A percentile compares a stretch with the other conserved stretches of the same genome.
Conservation (phyloP, 2,329 filamentous ascomycete species). For the Diplodia sapinea region DNA sequence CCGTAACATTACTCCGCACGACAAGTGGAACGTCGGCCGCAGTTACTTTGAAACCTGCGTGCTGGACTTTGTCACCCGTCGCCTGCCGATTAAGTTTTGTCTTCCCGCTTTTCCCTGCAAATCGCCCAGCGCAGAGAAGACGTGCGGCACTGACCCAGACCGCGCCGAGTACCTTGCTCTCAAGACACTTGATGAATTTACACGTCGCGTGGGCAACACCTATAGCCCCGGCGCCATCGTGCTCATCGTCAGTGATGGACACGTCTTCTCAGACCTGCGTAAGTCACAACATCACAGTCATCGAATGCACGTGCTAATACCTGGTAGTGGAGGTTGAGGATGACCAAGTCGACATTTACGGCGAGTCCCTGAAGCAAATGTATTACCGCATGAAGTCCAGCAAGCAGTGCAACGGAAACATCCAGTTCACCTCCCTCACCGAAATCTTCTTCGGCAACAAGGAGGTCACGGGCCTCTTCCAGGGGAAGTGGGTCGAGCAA, state of each 20-base stretch:
- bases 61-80: slow-evolving; percentile 35
- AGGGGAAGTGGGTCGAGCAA: slow-evolving; percentile 35
- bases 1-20: slow-evolving; percentile 40
- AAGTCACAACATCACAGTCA: slow-evolving; percentile 31
- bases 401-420: slow-evolving; percentile 37
- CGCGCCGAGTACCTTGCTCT: slow-evolving; percentile 53
- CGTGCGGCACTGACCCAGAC: slow-evolving; percentile 56
- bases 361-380: slow-evolving; percentile 47
- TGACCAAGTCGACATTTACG: slow-evolving; percentile 53
- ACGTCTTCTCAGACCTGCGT: slow-evolving; percentile 52
- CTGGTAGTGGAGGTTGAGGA: slow-evolving; percentile 45
- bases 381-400: slow-evolving; percentile 41
- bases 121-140: slow-evolving; percentile 63
- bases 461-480: slow-evolving; percentile 35
- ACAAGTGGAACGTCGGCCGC: slow-evolving; percentile 41
- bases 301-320: background rate
- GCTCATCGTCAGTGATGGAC: slow-evolving; percentile 52
- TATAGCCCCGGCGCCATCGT: slow-evolving; percentile 51
- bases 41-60: slow-evolving; percentile 38
- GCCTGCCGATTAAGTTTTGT: slow-evolving; percentile 39
- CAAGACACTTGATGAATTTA: slow-evolving; percentile 49
- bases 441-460: slow-evolving; percentile 38
- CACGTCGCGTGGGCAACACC: slow-evolving; percentile 47
- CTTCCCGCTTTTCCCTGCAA: slow-evolving; percentile 69
- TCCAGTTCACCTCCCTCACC: slow-evolving; percentile 41